Evolutionary conservation across 805 yeast species (phyloP).

Genomic region (Wickerhamiella spandovensis): DNA sequence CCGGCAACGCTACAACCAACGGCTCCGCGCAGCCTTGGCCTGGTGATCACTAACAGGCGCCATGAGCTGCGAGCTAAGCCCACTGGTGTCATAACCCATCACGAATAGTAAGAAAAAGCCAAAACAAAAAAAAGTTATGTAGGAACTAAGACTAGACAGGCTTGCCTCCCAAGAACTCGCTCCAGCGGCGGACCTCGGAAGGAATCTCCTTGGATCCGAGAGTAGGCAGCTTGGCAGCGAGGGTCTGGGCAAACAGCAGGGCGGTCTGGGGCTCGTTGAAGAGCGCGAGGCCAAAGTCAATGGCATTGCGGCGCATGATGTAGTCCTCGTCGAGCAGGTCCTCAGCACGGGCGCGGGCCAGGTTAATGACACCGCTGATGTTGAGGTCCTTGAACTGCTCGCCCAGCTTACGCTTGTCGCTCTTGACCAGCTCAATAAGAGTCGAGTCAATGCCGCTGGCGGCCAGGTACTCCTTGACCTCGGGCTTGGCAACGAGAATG

Average conservation of each 20-base stretch:
- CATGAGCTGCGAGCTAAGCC: too few relatives aligned
- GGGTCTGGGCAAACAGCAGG: slow-evolving; percentile 67
- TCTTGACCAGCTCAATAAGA: slow-evolving; percentile 79
- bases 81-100: too few relatives aligned
- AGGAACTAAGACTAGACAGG: slow-evolving; percentile 26
- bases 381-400: slow-evolving; percentile 84
- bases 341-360: slow-evolving; percentile 85
- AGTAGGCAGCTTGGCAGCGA: slow-evolving; percentile 54
- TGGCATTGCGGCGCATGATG: slow-evolving; percentile 97
- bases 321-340: slow-evolving; percentile 76
- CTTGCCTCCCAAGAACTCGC: slow-evolving; percentile 90
- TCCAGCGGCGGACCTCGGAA: slow-evolving; percentile 85
- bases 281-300: slow-evolving; percentile 91
- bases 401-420: slow-evolving; percentile 84
- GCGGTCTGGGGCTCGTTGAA: slow-evolving; percentile 96
- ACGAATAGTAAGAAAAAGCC: too few relatives aligned
- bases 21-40: too few relatives aligned
- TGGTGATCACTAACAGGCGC: too few relatives aligned
- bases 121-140: neutral
- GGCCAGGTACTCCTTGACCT: slow-evolving; percentile 57
- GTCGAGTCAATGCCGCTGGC: slow-evolving; percentile 32
- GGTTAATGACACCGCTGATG: slow-evolving; percentile 78
- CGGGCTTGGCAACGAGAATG: slow-evolving; percentile 61
- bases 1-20: neutral
- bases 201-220: slow-evolving; percentile 49